Base-by-base conservation (phyloP, 2,329 filamentous ascomycete genomes). In the Penicillium sp. region DNA sequence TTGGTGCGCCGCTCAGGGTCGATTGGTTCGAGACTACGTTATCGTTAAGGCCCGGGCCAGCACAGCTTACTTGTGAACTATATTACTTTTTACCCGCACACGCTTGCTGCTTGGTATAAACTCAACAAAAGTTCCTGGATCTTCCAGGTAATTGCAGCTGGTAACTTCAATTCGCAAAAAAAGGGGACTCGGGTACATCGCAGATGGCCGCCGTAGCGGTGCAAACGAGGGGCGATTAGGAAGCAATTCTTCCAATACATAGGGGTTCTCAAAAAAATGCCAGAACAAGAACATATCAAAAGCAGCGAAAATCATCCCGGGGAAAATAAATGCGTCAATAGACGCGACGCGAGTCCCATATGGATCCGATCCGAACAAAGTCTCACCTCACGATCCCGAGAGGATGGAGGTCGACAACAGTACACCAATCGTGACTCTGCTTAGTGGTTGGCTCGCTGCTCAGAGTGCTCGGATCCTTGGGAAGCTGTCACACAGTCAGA, bases 401-500 rank as follows among this genome's bases (percentile, higher is more conserved):
- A 18, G 18, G 18, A 18, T 18, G 24, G 24, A 27, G 34, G 34
- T 16, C 38, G 8, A 40, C n/a, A 18, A 16, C 16, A 34, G 10
- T 10, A 34, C 32, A 34, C 32, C 14, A 16, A 18, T 16, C 16
- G 10, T n/a, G 38, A 11, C 21, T n/a, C 6, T 21, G n/a, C 16
- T 60, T 55, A 55, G 45, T 59, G 38, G 32, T 57, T 52, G 47
- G 45, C 31, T 45, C 52, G 49, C 32, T 56, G 44, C 44, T 53
- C 40, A 34, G 27, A 11, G 38, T 50, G 36, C 32, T 58, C 47
- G 16, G 52, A 52, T 50, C 24, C 52, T 38, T 55, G 52, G 36
- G 58, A 52, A 55, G 56, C 60, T 62, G 49, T 52, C 34, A 54
- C 49, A 38, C 59, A 60, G 59, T 60, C 49, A 53, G 47, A 49